Conservation (phyloP, 352 stramenopile species). For the Phytophthora citricola region DNA sequence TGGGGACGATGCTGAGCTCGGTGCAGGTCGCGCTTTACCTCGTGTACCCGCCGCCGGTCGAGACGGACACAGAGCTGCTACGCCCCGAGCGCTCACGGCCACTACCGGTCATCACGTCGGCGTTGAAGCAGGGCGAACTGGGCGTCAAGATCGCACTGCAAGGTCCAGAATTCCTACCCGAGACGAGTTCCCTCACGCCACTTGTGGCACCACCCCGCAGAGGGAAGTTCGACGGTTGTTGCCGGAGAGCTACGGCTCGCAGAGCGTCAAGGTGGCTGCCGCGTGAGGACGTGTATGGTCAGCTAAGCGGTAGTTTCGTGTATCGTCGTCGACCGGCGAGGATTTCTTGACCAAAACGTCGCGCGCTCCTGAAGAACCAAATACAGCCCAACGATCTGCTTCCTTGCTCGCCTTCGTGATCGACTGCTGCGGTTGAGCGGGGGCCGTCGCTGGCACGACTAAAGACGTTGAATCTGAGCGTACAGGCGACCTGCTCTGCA, state of each 20-base stretch:
- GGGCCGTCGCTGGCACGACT: neutral
- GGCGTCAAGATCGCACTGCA: constrained; percentile 15
- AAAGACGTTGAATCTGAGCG: constrained; percentile 1
- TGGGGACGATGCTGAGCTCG: constrained; percentile 31
- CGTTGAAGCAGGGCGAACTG: constrained; percentile 14
- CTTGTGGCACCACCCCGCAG: constrained; percentile 7
- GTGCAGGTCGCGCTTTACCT: constrained; percentile 49
- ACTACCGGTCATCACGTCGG: constrained; percentile 15
- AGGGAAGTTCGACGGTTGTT: constrained; percentile 12
- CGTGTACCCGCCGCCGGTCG: constrained; percentile 25
- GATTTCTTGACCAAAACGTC: too few relatives aligned
- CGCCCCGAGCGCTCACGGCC: constrained; percentile 5
- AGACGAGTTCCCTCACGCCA: constrained; percentile 13
- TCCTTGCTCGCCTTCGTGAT: too few relatives aligned
- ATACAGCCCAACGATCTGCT: too few relatives aligned
- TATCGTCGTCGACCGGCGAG: neutral
- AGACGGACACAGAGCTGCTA: constrained; percentile 7
- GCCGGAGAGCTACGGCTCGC: constrained; percentile 6
- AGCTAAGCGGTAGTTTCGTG: neutral
- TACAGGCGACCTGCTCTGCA: constrained; percentile 10
- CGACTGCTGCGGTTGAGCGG: neutral
- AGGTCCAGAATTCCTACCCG: constrained; percentile 11
- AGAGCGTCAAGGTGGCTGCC: constrained; percentile 12
- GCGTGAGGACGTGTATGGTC: neutral
- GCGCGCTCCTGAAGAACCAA: too few relatives aligned